Base-by-base conservation (phyloP, 2,329 filamentous ascomycete species). In the Bipolaris oryzae region DNA sequence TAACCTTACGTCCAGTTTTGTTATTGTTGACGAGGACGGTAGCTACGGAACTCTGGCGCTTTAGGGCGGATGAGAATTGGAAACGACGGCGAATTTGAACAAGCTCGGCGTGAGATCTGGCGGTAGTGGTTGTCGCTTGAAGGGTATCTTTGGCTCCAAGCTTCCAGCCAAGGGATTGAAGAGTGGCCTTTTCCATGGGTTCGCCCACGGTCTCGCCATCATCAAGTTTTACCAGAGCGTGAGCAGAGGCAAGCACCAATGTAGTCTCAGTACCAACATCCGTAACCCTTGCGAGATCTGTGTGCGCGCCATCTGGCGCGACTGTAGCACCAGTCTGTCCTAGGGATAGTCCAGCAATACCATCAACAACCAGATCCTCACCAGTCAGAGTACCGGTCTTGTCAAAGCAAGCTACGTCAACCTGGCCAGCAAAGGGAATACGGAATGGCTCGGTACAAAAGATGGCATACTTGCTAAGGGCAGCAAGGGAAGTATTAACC, bases 361-460 rank as follows among this genome's bases (percentile, higher is more conserved):
- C 95, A 74, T 99, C 94, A 18, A 99, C 95, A 10, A 99, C 92
- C 41, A 99, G 82, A 73, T 99, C 94, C 75, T 99, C 95, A 47
- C 95, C 95, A 35, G 95, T 99, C 57, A 99, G 79, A 1, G 95
- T 99, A 64, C 95, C 95, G 11, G 95, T 99, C 83, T 99, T 99
- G 79, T 99, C 95, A 66, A 99, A 99, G 80, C 95, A 99, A 61
- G 95, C 93, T 51, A 99, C 85, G 75, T 99, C 96, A 57, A 99
- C 90, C 62, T 95, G 91, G 31, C 95, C 95, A 64, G 93, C 96
- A 68, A 90, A 98, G 0, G 96, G 96, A 70, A 99, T 99, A 54
- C 95, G 89, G 87, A 99, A 99, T 25, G 95, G 95, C 76, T 99
- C 96, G 2, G 95, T 99, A 75, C 95, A 99, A 82, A 96, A 99